A percentile compares a stretch with the other conserved stretches of the same genome.
Conservation (phyloP, 345 rosid genomes). For the Jatropha curcas region DNA sequence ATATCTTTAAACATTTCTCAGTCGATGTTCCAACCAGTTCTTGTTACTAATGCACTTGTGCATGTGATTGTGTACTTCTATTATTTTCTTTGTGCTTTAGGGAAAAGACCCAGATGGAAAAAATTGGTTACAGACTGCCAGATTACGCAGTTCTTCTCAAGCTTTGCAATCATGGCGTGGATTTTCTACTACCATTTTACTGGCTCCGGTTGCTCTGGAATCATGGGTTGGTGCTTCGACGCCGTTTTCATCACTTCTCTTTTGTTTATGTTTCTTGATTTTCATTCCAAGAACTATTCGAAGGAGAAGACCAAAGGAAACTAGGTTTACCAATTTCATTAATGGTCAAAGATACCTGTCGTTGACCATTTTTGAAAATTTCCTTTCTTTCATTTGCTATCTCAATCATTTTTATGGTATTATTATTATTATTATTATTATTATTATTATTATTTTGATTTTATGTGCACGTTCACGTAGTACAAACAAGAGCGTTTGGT, state of each 20-base stretch:
- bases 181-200: conserved; percentile 47
- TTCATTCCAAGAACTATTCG: conserved; percentile 48
- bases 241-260: conserved; percentile 52
- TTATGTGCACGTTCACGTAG: background rate
- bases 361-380: background rate
- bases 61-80: conserved; percentile 66
- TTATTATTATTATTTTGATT: too few relatives aligned
- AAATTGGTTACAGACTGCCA: conserved; percentile 59
- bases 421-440: too few relatives aligned
- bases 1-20: conserved; percentile 44
- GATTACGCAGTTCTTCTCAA: conserved; percentile 54
- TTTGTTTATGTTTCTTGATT: conserved; percentile 50
- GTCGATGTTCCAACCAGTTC: conserved; percentile 52
- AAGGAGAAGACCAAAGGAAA: conserved; percentile 4
- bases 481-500: background rate
- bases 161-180: conserved; percentile 41
- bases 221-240: conserved; percentile 56
- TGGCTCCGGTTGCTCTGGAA: conserved; percentile 59
- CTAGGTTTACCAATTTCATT: too few relatives aligned
- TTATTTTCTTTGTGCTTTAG: conserved; percentile 46
- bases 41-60: conserved; percentile 50
- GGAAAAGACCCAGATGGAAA: conserved; percentile 65
- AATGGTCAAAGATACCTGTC: background rate
- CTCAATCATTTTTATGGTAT: background rate
- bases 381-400: background rate